Evolutionary conservation across 2,329 filamentous ascomycete genomes (phyloP), one percentile per base, ranked within the genome.

Genomic region (Fusarium graminum): DNA sequence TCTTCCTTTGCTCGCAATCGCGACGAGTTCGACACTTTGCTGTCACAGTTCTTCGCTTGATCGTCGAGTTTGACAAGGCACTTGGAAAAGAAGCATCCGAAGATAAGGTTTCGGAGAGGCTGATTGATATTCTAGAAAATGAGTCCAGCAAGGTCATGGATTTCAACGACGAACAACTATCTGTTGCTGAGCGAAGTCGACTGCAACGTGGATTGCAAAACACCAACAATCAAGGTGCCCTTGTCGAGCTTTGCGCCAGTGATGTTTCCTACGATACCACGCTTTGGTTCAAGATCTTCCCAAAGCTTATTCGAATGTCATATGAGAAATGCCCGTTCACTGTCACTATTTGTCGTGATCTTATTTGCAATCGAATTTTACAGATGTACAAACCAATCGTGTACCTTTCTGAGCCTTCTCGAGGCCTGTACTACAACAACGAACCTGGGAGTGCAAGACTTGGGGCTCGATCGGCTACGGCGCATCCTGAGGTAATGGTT

Each of bases 241-340:
- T 99, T 17, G 91, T 98, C 32, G 94, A 98, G 75, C 86, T 99
- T 25, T 98, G 95, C 78, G 94, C 93, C 70, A 98, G 95, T 78
- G 95, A 98, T 70, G 89, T 95, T 26, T 93, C 93, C 1, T 97
- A 98, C 73, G 95, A 99, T 75, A 90, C 93, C 4, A 97, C 94
- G 0, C 81, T 99, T 13, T 99, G 95, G 95, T 96, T 95, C 80
- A 99, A 98, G 74, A 90, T 98, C 17, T 99, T 99, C 73, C 96
- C 95, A 5, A 98, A 97, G 73, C 85, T 99, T 30, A 92, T 99
- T 56, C 88, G 93, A 12, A 90, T 97, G 68, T 93, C 93, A 59
- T 96, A 93, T 73, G 92, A 97, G 68, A 91, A 91, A 59, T 99
- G 94, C 72, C 92, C 93, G 0, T 94, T 97, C 72, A 93, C 94